phyloP scores from a whole-genome alignment of 2,329 filamentous ascomycete genomes.

The Xylaria sp. region DNA sequence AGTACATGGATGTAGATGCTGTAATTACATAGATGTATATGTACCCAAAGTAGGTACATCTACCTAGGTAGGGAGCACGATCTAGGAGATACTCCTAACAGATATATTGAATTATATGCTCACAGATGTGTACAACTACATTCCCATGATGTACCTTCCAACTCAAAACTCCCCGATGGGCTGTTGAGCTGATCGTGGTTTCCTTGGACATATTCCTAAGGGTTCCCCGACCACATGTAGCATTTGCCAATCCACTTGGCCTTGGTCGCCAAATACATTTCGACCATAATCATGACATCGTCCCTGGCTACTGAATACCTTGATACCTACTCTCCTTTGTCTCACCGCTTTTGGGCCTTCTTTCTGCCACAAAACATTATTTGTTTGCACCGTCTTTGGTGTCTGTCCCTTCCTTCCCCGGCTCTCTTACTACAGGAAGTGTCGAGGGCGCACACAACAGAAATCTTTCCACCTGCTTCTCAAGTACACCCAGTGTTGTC shows the following conservation, averaged over 20 bases:
- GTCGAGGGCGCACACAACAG: no score
- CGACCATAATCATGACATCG: neutral
- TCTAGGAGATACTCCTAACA: neutral
- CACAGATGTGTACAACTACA: neutral
- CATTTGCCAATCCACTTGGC: no score
- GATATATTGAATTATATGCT: neutral
- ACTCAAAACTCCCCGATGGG: neutral
- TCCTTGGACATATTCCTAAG: neutral
- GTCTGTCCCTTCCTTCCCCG: no score
- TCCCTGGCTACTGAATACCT: neutral
- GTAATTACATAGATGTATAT: no score
- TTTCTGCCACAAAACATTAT: neutral
- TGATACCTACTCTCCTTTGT: neutral
- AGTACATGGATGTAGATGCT: neutral
- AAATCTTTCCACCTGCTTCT: no score
- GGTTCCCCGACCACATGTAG: neutral
- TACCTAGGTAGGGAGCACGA: no score
- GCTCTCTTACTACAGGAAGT: neutral
- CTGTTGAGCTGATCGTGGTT: neutral
- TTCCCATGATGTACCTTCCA: neutral
- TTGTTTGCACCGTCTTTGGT: neutral
- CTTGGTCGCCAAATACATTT: neutral
- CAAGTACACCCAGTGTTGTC: no score
- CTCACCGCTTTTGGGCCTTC: neutral
- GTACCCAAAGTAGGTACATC: no score